Conservation (phyloP, 768 basidiomycete genomes). For the Suillus subluteus region DNA sequence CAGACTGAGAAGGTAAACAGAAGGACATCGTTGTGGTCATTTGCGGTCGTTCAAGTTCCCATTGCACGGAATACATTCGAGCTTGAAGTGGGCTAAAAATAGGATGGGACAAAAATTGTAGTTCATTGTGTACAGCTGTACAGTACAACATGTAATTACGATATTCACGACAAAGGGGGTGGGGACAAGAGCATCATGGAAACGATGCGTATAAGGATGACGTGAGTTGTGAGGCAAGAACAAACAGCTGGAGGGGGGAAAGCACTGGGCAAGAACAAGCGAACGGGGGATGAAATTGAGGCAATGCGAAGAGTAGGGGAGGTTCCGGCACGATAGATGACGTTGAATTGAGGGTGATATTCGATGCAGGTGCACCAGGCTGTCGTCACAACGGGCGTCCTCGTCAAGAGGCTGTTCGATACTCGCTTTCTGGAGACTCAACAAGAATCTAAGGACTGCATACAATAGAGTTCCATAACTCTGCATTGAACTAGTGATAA, state of each 20-base stretch:
- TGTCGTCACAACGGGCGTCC: not conserved
- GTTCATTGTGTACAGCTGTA: not conserved
- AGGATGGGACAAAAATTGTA: not conserved
- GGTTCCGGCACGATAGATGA: not conserved
- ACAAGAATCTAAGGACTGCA: no score
- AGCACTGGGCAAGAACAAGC: not conserved
- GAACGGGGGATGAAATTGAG: not conserved
- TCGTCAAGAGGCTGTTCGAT: not conserved
- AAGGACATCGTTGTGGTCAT: no score
- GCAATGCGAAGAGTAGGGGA: not conserved
- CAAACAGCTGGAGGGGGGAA: not conserved
- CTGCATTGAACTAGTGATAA: not conserved
- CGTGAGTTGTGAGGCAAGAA: not conserved
- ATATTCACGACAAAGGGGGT: not conserved
- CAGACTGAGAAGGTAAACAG: not conserved
- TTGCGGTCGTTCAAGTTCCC: not conserved
- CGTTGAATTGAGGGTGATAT: no score
- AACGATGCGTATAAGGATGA: not conserved
- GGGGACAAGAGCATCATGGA: not conserved
- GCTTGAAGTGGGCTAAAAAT: not conserved
- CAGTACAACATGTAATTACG: not conserved
- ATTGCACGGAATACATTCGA: no score
- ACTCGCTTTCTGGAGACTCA: not conserved
- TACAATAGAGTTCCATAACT: not conserved
- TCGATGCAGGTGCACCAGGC: not conserved